Evolutionary conservation across 2,329 filamentous ascomycete species (phyloP).

Genomic region (Diaporthe amygdali): DNA sequence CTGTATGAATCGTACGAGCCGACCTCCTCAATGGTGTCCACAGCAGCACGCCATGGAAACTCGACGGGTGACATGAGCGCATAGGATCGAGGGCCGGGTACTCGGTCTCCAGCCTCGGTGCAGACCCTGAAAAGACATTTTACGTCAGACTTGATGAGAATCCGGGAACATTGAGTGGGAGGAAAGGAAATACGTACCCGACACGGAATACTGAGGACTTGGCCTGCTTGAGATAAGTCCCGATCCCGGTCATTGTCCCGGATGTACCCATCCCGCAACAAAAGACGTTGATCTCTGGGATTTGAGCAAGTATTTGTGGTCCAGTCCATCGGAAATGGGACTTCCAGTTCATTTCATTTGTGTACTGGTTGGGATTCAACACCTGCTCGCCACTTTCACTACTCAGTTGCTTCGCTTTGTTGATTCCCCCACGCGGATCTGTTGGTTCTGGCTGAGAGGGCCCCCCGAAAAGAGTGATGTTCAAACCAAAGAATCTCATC

Average conservation of each 20-base stretch:
- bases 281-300: background rate
- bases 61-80: background rate
- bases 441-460: background rate
- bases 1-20: background rate
- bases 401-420: background rate
- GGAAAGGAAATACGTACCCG: background rate
- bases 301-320: background rate
- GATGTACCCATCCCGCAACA: background rate
- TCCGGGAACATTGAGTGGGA: background rate
- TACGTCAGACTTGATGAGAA: background rate
- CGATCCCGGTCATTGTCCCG: background rate
- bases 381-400: background rate
- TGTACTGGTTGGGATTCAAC: background rate
- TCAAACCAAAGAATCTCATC: background rate
- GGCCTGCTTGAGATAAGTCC: background rate
- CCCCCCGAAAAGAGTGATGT: background rate
- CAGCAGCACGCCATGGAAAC: background rate
- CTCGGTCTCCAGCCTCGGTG: background rate
- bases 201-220: background rate
- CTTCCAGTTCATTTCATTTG: background rate
- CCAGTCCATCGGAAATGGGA: background rate
- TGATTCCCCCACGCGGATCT: background rate
- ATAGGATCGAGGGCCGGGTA: background rate
- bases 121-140: background rate
- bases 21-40: background rate